Percentiles rank a stretch among this genome's conserved stretches.
These are phyloP conservation scores for Aspergillus alliaceus DNA, from an alignment of 2,329 filamentous ascomycete species.

Conservation along the genomic window DNA sequence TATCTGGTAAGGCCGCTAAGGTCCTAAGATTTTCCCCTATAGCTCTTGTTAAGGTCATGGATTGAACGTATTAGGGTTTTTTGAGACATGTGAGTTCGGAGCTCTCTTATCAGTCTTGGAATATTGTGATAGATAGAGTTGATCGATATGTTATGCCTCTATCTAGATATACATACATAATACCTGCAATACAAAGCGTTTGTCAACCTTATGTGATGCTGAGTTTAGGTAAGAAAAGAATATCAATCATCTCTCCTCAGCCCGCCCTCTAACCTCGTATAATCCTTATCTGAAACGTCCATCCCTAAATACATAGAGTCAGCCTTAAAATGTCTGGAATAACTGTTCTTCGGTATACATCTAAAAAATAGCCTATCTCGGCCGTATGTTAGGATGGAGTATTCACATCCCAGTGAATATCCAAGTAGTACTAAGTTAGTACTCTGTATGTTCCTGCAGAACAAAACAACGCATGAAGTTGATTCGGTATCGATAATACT, in stretches of 20 bases:
- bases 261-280: background rate
- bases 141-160: no score
- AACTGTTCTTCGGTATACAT: background rate
- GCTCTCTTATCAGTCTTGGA: background rate
- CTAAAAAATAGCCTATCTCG: no score
- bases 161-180: no score
- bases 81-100: background rate
- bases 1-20: background rate
- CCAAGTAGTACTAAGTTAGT: no score
- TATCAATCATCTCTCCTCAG: background rate
- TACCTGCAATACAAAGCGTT: background rate
- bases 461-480: no score
- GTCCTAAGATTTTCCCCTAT: no score
- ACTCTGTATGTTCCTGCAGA: background rate
- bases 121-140: background rate
- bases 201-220: background rate
- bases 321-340: background rate
- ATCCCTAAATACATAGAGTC: no score
- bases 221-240: background rate
- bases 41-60: background rate
- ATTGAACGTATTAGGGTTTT: background rate
- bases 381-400: background rate
- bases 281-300: background rate
- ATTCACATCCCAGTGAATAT: background rate
- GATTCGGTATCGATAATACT: no score